These are phyloP conservation scores for Flaveria brownii DNA, from an alignment of 129 eudicot genomes.

Conservation along the genomic window DNA sequence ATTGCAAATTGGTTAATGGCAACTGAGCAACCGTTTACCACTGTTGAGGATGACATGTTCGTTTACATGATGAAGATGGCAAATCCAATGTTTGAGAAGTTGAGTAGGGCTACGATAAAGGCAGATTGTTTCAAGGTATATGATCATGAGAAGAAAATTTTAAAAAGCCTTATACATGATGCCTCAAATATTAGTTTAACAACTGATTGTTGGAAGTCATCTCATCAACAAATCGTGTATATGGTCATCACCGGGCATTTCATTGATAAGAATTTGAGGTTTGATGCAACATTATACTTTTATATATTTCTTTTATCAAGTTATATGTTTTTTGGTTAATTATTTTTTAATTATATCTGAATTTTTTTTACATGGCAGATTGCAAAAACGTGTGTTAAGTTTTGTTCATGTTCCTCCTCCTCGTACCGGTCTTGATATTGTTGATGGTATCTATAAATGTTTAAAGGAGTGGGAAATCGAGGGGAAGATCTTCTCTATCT, in stretches of 20 bases:
- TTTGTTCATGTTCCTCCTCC: constrained; percentile 19
- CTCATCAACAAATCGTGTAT: not conserved
- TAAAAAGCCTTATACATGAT: not conserved
- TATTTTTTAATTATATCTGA: not conserved
- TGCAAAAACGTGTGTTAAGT: constrained; percentile 15
- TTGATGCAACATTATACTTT: not conserved
- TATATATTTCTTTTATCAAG: not conserved
- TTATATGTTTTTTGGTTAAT: not conserved
- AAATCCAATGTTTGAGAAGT: constrained; percentile 8
- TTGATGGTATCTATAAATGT: not conserved
- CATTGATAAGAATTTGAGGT: constrained; percentile 8
- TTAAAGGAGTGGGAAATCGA: constrained; percentile 9
- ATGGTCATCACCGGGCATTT: not conserved
- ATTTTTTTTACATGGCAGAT: not conserved
- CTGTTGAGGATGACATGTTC: constrained; percentile 22
- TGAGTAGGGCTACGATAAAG: constrained; percentile 7
- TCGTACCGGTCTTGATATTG: constrained; percentile 18
- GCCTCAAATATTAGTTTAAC: constrained; percentile 8
- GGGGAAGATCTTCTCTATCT: constrained; percentile 5
- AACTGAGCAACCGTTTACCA: constrained; percentile 20
- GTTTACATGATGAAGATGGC: constrained; percentile 13
- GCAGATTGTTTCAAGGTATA: constrained; percentile 22
- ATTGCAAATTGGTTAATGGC: constrained; percentile 17
- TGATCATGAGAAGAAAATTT: constrained; percentile 28
- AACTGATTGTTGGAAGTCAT: constrained; percentile 27